Evolutionary conservation across 2,329 filamentous ascomycete genomes (phyloP).

Genomic region (Clathrospora elynae): DNA sequence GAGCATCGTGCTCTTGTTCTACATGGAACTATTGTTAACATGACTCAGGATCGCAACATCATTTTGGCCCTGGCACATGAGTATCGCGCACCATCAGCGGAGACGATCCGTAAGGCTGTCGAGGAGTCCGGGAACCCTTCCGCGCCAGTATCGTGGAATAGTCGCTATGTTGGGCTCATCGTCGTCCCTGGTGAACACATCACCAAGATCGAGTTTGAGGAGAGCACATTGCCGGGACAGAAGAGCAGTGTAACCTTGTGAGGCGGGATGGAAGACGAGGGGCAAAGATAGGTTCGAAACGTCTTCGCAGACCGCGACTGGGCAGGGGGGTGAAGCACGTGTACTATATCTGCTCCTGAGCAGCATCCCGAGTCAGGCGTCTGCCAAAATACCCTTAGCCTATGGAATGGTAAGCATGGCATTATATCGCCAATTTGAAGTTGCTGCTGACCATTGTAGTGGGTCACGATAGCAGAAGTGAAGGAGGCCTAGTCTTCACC

Average conservation of each 20-base stretch:
- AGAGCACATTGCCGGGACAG: conserved; percentile 48
- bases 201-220: conserved; percentile 84
- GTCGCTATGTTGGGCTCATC: conserved; percentile 84
- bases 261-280: conserved; percentile 3
- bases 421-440: neutral
- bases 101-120: conserved; percentile 49
- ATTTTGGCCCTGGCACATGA: conserved; percentile 87
- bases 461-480: neutral
- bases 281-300: neutral
- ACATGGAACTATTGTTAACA: conserved; percentile 4
- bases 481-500: neutral
- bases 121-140: conserved; percentile 50
- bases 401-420: neutral
- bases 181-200: conserved; percentile 89
- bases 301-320: neutral
- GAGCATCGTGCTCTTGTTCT: conserved; percentile 37
- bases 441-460: conserved; percentile 1
- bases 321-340: neutral
- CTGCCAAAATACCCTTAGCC: neutral
- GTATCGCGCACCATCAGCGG: conserved; percentile 72
- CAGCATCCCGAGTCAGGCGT: too few relatives aligned
- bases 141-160: conserved; percentile 72
- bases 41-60: conserved; percentile 77
- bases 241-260: conserved; percentile 33
- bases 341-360: too few relatives aligned